Percentiles rank a stretch among this genome's conserved stretches.
Evolutionary conservation across 371 early-diverging fungal species (phyloP).

Genomic region (Enteropsectra breve): DNA sequence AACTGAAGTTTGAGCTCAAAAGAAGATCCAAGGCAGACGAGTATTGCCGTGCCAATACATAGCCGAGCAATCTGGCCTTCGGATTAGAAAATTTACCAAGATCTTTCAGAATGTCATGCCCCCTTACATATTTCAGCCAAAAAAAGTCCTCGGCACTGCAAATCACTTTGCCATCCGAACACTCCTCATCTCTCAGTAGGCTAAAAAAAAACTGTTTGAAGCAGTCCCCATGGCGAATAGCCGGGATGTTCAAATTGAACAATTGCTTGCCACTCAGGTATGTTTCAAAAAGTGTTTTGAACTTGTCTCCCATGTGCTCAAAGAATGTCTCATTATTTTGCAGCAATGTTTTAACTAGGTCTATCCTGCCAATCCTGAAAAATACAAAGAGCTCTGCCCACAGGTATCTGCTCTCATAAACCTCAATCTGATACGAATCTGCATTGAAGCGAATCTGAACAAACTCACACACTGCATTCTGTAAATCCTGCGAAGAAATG

Average conservation of each 20-base stretch:
- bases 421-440: slow-evolving; percentile 43
- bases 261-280: slow-evolving; percentile 24
- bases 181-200: slow-evolving; percentile 23
- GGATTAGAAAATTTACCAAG: slow-evolving; percentile 31
- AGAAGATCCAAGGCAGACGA: slow-evolving; percentile 30
- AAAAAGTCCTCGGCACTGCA: slow-evolving; percentile 49
- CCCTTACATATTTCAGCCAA: slow-evolving; percentile 34
- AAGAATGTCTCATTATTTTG: slow-evolving; percentile 34
- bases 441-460: slow-evolving; percentile 41
- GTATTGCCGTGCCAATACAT: slow-evolving; percentile 41
- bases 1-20: slow-evolving; percentile 24
- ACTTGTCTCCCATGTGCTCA: slow-evolving; percentile 23
- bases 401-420: slow-evolving; percentile 50
- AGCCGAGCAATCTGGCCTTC: slow-evolving; percentile 33
- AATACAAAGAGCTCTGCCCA: slow-evolving; percentile 52
- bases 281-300: slow-evolving; percentile 23
- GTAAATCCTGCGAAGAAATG: slow-evolving; percentile 3
- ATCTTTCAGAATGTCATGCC: slow-evolving; percentile 12
- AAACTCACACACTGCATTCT: slow-evolving; percentile 37
- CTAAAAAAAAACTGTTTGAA: slow-evolving; percentile 45
- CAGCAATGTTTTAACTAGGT: slow-evolving; percentile 22
- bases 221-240: slow-evolving; percentile 14
- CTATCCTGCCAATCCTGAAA: slow-evolving; percentile 42
- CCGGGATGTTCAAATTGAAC: neutral
- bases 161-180: slow-evolving; percentile 28